Percentiles rank a stretch among this genome's conserved stretches.
Evolutionary conservation across 148 eudicot species (phyloP).

Genomic region (Nepenthes gracilis): DNA sequence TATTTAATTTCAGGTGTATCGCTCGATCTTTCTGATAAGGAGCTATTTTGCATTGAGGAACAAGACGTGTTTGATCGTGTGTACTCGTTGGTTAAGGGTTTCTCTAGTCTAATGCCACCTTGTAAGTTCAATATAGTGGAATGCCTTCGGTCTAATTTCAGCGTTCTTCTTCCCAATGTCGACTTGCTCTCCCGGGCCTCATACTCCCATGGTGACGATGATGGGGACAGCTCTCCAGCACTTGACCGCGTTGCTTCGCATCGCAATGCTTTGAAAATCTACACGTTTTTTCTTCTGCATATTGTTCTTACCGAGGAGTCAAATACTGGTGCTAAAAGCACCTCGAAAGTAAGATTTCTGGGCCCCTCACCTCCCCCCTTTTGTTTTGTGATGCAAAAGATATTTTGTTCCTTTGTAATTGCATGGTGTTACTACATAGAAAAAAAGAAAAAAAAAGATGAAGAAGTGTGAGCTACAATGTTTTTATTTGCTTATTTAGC

Average conservation of each 20-base stretch:
- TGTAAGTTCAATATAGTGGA: constrained; percentile 68
- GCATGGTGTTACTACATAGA: too few species aligned
- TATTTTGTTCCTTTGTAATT: too few species aligned
- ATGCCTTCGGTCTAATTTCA: constrained; percentile 66
- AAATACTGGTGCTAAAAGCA: constrained; percentile 13
- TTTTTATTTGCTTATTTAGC: too few species aligned
- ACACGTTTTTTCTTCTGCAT: constrained; percentile 68
- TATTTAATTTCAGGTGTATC: constrained; percentile 39
- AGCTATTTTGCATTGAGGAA: constrained; percentile 76
- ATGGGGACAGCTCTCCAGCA: constrained; percentile 17
- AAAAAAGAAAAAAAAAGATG: too few species aligned
- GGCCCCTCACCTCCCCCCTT: too few species aligned
- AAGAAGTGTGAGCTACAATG: too few species aligned
- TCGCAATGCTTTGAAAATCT: constrained; percentile 76
- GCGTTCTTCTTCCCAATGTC: constrained; percentile 82
- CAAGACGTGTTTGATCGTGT: constrained; percentile 80
- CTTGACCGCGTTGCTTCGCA: constrained; percentile 59
- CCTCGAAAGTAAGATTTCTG: constrained; percentile 35
- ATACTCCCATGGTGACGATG: constrained; percentile 14
- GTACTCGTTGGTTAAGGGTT: constrained; percentile 66
- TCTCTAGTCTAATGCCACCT: constrained; percentile 28
- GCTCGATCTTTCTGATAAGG: constrained; percentile 71
- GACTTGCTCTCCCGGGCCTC: constrained; percentile 48
- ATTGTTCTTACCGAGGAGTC: constrained; percentile 58
- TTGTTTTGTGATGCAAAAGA: too few species aligned